phyloP scores from a whole-genome alignment of 768 basidiomycete genomes.

The Pulveroboletus ravenelii region DNA sequence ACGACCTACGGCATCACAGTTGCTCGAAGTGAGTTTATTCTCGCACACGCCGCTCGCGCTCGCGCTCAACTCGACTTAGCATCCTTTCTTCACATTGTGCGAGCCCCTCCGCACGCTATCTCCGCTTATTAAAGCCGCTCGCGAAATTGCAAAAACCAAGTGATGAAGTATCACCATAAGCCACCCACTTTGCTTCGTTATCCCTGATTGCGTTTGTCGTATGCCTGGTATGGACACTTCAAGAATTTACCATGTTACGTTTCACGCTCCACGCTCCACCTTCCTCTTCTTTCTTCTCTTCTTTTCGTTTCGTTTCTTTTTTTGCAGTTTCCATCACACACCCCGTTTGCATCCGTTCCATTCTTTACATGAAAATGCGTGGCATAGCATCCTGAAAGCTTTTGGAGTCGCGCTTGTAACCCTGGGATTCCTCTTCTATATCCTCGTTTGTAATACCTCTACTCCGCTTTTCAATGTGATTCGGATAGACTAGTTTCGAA shows the following conservation, averaged over 20 bases:
- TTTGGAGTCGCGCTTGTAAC: constrained; percentile 14
- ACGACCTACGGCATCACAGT: constrained; percentile 77
- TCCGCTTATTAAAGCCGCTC: constrained; percentile 88
- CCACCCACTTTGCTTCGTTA: not conserved
- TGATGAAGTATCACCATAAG: constrained; percentile 1
- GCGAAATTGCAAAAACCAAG: constrained; percentile 74
- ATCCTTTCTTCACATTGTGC: constrained; percentile 82
- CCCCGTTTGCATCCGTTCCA: constrained; percentile 15
- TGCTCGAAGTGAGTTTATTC: constrained; percentile 58
- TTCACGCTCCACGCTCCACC: not conserved
- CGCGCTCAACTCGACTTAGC: constrained; percentile 38
- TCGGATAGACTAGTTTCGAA: constrained; percentile 23
- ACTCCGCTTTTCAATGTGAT: constrained; percentile 11
- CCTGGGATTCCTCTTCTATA: constrained; percentile 17
- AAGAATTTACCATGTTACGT: constrained; percentile 10
- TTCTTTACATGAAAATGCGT: constrained; percentile 13
- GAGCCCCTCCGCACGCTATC: constrained; percentile 84
- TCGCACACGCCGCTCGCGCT: not conserved
- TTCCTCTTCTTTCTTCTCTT: not conserved
- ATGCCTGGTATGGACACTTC: constrained; percentile 1
- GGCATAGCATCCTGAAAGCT: constrained; percentile 7
- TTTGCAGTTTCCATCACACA: constrained; percentile 19
- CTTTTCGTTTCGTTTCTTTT: not conserved
- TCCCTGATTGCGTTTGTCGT: too few relatives aligned
- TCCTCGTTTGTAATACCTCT: constrained; percentile 32